These are phyloP conservation scores for Prillingera fragicola DNA, from an alignment of 1,284 basidiomycete species.

Conservation along the genomic window DNA sequence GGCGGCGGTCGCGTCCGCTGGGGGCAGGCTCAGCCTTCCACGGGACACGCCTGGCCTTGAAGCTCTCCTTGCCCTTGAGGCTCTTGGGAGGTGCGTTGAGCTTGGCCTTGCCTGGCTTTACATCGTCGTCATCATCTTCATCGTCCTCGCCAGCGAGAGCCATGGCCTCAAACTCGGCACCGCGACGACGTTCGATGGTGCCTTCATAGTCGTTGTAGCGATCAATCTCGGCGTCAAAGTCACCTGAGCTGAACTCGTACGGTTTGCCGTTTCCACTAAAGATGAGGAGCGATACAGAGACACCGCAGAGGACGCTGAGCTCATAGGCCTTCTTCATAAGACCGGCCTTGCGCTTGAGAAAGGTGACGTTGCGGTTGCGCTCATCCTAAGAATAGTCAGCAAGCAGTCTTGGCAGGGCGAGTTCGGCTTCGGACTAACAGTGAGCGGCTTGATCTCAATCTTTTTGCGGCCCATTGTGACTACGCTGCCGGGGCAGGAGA, in stretches of 20 bases:
- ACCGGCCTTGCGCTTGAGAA: constrained; percentile 45
- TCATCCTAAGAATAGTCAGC: constrained; percentile 37
- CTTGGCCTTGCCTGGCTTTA: constrained; percentile 4
- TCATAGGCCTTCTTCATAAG: constrained; percentile 50
- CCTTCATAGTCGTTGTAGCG: constrained; percentile 48
- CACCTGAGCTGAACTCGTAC: constrained; percentile 44
- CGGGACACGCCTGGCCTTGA: constrained; percentile 26
- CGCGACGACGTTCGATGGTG: constrained; percentile 45
- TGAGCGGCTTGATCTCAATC: constrained; percentile 47
- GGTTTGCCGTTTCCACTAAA: constrained; percentile 44
- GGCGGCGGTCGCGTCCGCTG: constrained; percentile 1
- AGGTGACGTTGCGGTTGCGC: constrained; percentile 38
- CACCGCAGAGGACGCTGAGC: constrained; percentile 45
- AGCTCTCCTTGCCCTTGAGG: constrained; percentile 43
- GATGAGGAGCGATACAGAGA: constrained; percentile 47
- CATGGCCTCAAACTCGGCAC: constrained; percentile 45
- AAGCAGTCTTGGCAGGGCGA: neutral
- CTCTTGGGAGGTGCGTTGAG: constrained; percentile 18
- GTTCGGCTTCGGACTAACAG: constrained; percentile 26
- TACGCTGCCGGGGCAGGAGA: no score
- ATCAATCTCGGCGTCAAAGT: constrained; percentile 43
- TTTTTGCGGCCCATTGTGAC: constrained; percentile 47
- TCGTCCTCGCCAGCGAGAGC: constrained; percentile 39
- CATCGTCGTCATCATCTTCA: constrained; percentile 42
- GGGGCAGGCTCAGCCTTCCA: constrained; percentile 1